Conservation (phyloP, 2,329 filamentous ascomycete genomes). For the Laburnicola sp. region DNA sequence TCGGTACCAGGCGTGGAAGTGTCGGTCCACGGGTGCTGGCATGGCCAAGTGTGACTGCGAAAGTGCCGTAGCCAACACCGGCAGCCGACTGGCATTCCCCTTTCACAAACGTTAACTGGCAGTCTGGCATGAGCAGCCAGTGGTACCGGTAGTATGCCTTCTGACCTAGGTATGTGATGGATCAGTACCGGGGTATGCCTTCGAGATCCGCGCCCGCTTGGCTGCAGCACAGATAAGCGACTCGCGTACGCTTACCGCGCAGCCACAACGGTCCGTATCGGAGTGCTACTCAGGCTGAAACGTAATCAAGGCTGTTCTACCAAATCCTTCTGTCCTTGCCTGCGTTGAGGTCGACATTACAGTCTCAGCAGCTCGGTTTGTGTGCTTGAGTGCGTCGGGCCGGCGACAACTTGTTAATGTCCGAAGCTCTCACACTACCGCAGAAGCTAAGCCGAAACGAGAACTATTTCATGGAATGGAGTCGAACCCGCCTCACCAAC, state of each 20-base stretch:
- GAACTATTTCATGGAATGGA: not conserved
- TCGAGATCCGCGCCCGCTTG: conserved; percentile 1
- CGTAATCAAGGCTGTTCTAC: not conserved
- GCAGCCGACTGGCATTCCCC: not conserved
- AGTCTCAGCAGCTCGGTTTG: conserved; percentile 1
- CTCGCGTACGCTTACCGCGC: conserved; percentile 2
- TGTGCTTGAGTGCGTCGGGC: conserved; percentile 4
- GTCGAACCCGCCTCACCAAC: too few relatives aligned
- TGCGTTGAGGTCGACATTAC: conserved; percentile 7
- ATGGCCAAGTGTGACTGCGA: too few relatives aligned
- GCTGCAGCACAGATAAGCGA: conserved; percentile 23
- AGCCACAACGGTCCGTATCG: conserved; percentile 5
- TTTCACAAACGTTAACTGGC: not conserved
- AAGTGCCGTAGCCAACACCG: too few relatives aligned
- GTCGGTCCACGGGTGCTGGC: too few relatives aligned
- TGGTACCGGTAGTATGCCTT: not conserved
- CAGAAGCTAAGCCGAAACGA: not conserved
- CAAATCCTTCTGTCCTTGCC: not conserved
- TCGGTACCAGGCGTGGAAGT: not conserved
- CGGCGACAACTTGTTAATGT: not conserved
- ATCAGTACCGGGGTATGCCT: not conserved
- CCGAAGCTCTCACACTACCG: not conserved
- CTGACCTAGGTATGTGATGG: not conserved
- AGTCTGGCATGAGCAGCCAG: not conserved
- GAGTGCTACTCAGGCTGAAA: conserved; percentile 7